Evolutionary conservation across 805 yeast genomes (phyloP).

Genomic region (Starmerella floricola): DNA sequence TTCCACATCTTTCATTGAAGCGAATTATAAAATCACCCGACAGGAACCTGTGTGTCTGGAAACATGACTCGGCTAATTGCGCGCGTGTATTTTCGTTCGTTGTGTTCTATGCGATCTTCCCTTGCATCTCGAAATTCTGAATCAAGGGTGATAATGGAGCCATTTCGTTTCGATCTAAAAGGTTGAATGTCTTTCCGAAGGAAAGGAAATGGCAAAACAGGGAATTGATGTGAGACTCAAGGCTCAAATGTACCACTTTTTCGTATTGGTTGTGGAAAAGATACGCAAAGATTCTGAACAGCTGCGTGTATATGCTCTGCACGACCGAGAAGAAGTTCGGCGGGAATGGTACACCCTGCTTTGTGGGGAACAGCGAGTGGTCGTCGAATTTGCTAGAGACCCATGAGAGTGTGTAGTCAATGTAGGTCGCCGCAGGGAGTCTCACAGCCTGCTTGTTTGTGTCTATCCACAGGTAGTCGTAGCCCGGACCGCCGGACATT

Average conservation of each 20-base stretch:
- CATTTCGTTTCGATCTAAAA: conserved; percentile 68
- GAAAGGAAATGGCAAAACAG: conserved; percentile 90
- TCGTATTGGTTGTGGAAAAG: conserved; percentile 92
- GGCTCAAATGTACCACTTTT: conserved; percentile 73
- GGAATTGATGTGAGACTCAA: conserved; percentile 97
- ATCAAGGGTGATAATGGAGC: conserved; percentile 69
- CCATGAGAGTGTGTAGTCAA: conserved; percentile 86
- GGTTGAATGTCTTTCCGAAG: conserved; percentile 69
- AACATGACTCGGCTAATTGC: too few relatives aligned
- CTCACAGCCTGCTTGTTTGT: conserved; percentile 66
- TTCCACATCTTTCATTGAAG: not conserved
- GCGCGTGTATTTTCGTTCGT: too few relatives aligned
- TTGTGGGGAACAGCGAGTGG: conserved; percentile 82
- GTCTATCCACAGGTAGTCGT: conserved; percentile 86
- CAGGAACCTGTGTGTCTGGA: too few relatives aligned
- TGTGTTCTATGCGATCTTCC: conserved; percentile 46
- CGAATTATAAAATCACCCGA: too few relatives aligned
- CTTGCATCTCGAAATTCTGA: conserved; percentile 70
- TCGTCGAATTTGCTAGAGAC: conserved; percentile 78
- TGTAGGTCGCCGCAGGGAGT: conserved; percentile 85
- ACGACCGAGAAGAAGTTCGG: conserved; percentile 70
- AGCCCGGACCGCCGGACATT: conserved; percentile 91
- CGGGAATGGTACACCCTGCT: conserved; percentile 79
- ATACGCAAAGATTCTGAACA: conserved; percentile 93
- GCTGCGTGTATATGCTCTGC: conserved; percentile 76